phyloP scores from a whole-genome alignment of 2,329 filamentous ascomycete species.

The Diaporthe aspalathi region DNA sequence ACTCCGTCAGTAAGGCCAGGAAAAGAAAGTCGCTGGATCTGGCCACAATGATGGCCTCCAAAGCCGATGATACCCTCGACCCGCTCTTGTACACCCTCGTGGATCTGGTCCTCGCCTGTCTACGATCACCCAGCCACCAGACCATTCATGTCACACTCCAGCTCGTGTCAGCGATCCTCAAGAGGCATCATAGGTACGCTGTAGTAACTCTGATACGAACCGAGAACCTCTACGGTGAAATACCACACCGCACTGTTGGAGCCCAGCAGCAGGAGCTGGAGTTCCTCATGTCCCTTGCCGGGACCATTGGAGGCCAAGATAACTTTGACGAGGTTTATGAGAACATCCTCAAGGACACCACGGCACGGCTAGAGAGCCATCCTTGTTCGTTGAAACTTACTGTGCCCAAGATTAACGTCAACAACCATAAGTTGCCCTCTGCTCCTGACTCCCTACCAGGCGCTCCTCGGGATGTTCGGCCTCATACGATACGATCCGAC shows the following conservation, averaged over 20 bases:
- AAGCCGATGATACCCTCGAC: slow-evolving; percentile 78
- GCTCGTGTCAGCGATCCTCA: slow-evolving; percentile 85
- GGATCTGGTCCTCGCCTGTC: slow-evolving; percentile 87
- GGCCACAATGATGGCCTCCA: slow-evolving; percentile 80
- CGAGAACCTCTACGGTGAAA: slow-evolving; percentile 65
- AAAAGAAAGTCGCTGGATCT: slow-evolving; percentile 91
- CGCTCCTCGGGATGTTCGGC: slow-evolving; percentile 69
- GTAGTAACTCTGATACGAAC: slow-evolving; percentile 80
- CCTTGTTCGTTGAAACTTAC: slow-evolving; percentile 78
- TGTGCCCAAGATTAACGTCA: slow-evolving; percentile 67
- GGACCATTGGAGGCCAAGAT: slow-evolving; percentile 74
- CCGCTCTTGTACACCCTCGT: slow-evolving; percentile 93
- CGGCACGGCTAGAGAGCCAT: slow-evolving; percentile 76
- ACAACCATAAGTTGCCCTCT: slow-evolving; percentile 67
- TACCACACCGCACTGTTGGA: slow-evolving; percentile 73
- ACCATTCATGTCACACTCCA: slow-evolving; percentile 91
- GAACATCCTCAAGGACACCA: slow-evolving; percentile 76
- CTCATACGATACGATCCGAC: slow-evolving; percentile 70
- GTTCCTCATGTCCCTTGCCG: slow-evolving; percentile 75
- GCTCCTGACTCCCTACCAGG: slow-evolving; percentile 68
- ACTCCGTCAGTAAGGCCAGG: slow-evolving; percentile 74
- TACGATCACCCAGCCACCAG: slow-evolving; percentile 86
- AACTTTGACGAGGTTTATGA: slow-evolving; percentile 81
- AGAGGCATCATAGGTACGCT: slow-evolving; percentile 89
- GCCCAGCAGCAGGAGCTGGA: slow-evolving; percentile 82